These are phyloP conservation scores for Ascocoryne sarcoides DNA, from an alignment of 2,329 filamentous ascomycete genomes.

Conservation along the genomic window DNA sequence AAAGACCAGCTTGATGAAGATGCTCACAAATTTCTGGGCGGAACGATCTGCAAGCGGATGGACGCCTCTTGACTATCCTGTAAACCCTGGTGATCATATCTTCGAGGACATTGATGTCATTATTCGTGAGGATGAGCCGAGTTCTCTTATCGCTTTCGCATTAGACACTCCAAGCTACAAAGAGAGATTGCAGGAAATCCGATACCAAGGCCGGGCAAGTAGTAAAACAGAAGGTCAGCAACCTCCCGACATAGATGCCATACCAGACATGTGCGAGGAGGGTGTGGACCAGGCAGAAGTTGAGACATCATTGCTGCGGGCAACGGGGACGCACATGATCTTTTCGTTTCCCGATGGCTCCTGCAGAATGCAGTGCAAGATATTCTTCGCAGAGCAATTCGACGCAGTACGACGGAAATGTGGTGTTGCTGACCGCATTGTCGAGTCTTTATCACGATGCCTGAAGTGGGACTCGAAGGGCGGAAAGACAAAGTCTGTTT, in stretches of 20 bases:
- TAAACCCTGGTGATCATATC: slow-evolving; percentile 82
- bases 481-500: slow-evolving; percentile 95
- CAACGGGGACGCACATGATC: slow-evolving; percentile 86
- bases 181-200: slow-evolving; percentile 63
- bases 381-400: slow-evolving; percentile 97
- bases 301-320: slow-evolving; percentile 74
- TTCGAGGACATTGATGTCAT: slow-evolving; percentile 97
- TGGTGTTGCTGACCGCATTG: slow-evolving; percentile 84
- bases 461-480: slow-evolving; percentile 98
- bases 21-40: slow-evolving; percentile 96
- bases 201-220: slow-evolving; percentile 39
- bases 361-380: slow-evolving; percentile 95
- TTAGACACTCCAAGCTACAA: slow-evolving; percentile 82
- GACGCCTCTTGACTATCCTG: slow-evolving; percentile 84
- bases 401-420: slow-evolving; percentile 90
- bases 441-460: slow-evolving; percentile 90
- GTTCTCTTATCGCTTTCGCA: slow-evolving; percentile 89
- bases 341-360: slow-evolving; percentile 91
- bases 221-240: slow-evolving; percentile 22
- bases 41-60: slow-evolving; percentile 94
- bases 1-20: slow-evolving; percentile 87
- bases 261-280: slow-evolving; percentile 25
- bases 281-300: slow-evolving; percentile 57
- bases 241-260: slow-evolving; percentile 25
- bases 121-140: slow-evolving; percentile 93